A percentile compares a stretch with the other conserved stretches of the same genome.
Evolutionary conservation across 1,284 basidiomycete genomes (phyloP).

Genomic region (Somion occarium): DNA sequence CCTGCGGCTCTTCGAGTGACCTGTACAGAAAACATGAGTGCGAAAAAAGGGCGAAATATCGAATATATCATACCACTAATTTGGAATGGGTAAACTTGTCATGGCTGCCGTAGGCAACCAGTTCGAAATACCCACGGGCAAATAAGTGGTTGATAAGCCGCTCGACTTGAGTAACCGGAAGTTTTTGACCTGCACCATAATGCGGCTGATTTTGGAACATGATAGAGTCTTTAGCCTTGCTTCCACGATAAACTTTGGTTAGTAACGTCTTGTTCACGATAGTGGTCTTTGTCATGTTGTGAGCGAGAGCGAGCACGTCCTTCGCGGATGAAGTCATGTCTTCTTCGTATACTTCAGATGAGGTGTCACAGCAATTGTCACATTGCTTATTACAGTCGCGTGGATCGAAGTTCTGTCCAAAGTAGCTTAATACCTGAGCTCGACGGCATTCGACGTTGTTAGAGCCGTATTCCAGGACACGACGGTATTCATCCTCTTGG

Average conservation of each 20-base stretch:
- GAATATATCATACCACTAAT: background rate
- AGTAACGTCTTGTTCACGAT: conserved; percentile 41
- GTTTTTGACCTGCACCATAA: conserved; percentile 44
- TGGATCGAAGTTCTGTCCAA: conserved; percentile 42
- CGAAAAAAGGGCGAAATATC: too few species aligned
- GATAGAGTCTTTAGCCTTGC: conserved; percentile 46
- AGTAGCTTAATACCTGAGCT: conserved; percentile 75
- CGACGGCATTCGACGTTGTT: conserved; percentile 88
- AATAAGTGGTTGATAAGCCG: conserved; percentile 59
- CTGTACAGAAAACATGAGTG: background rate
- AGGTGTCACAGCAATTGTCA: conserved; percentile 69
- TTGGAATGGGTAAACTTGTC: background rate
- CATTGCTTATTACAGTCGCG: conserved; percentile 58
- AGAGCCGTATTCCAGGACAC: conserved; percentile 72
- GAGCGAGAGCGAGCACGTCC: background rate
- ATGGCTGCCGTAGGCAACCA: background rate
- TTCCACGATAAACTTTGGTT: conserved; percentile 45
- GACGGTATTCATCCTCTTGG: conserved; percentile 48
- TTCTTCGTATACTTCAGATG: background rate
- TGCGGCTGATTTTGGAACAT: conserved; percentile 34
- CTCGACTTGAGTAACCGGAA: conserved; percentile 50
- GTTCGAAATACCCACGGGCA: conserved; percentile 34
- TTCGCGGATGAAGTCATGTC: background rate
- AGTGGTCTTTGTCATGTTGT: conserved; percentile 30
- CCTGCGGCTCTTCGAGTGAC: background rate